These are phyloP conservation scores for Penicillium carneum DNA, from an alignment of 2,329 filamentous ascomycete species.

Conservation along the genomic window DNA sequence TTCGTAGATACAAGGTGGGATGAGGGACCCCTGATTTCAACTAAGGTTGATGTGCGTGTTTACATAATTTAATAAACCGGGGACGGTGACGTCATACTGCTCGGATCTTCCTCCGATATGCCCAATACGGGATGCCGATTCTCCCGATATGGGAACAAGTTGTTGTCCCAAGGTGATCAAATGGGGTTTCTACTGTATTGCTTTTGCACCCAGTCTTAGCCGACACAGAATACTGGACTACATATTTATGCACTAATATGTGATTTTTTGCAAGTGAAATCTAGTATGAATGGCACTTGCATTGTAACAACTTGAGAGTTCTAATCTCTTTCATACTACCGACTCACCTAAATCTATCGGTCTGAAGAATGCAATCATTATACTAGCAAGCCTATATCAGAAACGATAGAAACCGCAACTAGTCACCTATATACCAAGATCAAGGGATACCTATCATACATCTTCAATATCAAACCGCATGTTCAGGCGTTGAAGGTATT, in stretches of 20 bases:
- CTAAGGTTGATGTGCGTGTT: background rate
- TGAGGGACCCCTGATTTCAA: constrained; percentile 5
- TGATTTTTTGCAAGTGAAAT: too few relatives aligned
- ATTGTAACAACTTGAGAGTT: too few relatives aligned
- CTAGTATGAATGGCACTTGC: too few relatives aligned
- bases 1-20: background rate
- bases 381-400: background rate
- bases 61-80: background rate
- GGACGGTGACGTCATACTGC: background rate
- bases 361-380: background rate
- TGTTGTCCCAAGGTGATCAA: too few relatives aligned
- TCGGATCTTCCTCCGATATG: background rate
- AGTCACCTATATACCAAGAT: background rate
- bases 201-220: too few relatives aligned
- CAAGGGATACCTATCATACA: background rate
- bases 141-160: background rate
- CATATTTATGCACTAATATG: too few relatives aligned
- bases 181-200: too few relatives aligned
- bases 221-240: too few relatives aligned
- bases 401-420: background rate
- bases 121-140: background rate
- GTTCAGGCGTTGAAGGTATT: background rate
- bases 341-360: background rate
- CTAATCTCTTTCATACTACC: background rate
- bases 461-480: constrained; percentile 18